Evolutionary conservation across 1,284 basidiomycete species (phyloP).

Genomic region (Malassezia vespertilionis): DNA sequence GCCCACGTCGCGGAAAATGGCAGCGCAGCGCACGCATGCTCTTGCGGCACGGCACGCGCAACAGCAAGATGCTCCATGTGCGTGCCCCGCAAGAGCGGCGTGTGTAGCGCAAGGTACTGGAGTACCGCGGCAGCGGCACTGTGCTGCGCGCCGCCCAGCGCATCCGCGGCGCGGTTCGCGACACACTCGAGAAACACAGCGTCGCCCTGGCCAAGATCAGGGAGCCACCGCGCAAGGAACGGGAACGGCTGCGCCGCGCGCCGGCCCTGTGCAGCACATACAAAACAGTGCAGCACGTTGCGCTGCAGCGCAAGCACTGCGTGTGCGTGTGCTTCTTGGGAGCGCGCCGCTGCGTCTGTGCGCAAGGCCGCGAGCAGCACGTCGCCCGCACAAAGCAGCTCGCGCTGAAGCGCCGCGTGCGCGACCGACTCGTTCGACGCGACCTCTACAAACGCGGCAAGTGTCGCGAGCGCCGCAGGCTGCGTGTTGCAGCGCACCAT

Average conservation of each 20-base stretch:
- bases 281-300: slow-evolving; percentile 10
- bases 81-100: neutral
- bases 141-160: neutral
- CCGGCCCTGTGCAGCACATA: neutral
- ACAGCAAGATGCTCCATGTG: too few species aligned
- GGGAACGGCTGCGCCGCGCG: neutral
- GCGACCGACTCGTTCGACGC: slow-evolving; percentile 14
- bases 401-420: slow-evolving; percentile 2
- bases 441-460: slow-evolving; percentile 7
- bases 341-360: neutral
- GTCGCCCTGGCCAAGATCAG: slow-evolving; percentile 11
- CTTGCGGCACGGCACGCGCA: too few species aligned
- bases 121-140: neutral
- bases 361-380: neutral
- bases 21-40: slow-evolving; percentile 17
- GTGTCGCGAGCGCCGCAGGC: neutral
- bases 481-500: neutral
- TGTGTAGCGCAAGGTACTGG: neutral
- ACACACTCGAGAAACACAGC: slow-evolving; percentile 27
- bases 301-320: slow-evolving; percentile 5
- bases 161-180: slow-evolving; percentile 17
- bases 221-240: neutral
- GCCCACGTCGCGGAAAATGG: slow-evolving; percentile 3
- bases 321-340: neutral
- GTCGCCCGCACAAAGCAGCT: neutral